Base-by-base conservation (phyloP, 2,329 filamentous ascomycete species). In the Epichloe sylvatica region DNA sequence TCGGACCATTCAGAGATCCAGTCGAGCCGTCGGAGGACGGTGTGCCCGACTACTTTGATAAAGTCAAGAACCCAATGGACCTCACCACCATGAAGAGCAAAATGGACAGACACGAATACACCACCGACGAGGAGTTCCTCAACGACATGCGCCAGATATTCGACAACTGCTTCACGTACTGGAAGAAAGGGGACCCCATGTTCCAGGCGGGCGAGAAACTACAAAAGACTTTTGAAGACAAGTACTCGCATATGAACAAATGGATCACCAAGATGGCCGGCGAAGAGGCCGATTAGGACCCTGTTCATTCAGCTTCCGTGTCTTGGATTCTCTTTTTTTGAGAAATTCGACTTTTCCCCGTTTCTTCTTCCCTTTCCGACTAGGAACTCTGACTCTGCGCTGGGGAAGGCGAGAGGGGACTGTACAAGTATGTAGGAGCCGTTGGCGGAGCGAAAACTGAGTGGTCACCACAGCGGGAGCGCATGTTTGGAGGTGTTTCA, bases 161-260 rank as follows among this genome's bases (percentile, higher is more conserved):
- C 51, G 64, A 71, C 25, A 83, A 82, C 60, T 81, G 77, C 61
- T 81, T 77, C 61, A 73, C 71, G n/a, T 83, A 82, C 62, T 81
- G 78, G 75, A 73, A 67, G 45, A 70, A 71, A 53, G 68, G 69
- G 25, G 73, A 78, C 46, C 68, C 70, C 0, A 78, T 81, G 66
- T 80, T 72, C 65, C 58, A 60, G 0, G 70, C 74, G 1, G 77
- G 77, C 53, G 70, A 78, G 62, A 74, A 72, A 53, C 72, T 83
- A 46, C 73, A 82, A 60, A 76, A 74, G 53, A 70, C 69, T 11
- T 73, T 77, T 53, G 77, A 78, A 57, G 73, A 81, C 56, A 81
- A 81, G 62, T 82, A 72, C 56, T 64, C 65, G 0, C 69, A 73
- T 51, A 79, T 81, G 73, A 68, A 72, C 55, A 79, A 79, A 59